Evolutionary conservation across 73 alveolate species (phyloP), one percentile per base, ranked within the genome.

Genomic region (Paramecium biaurelia): DNA sequence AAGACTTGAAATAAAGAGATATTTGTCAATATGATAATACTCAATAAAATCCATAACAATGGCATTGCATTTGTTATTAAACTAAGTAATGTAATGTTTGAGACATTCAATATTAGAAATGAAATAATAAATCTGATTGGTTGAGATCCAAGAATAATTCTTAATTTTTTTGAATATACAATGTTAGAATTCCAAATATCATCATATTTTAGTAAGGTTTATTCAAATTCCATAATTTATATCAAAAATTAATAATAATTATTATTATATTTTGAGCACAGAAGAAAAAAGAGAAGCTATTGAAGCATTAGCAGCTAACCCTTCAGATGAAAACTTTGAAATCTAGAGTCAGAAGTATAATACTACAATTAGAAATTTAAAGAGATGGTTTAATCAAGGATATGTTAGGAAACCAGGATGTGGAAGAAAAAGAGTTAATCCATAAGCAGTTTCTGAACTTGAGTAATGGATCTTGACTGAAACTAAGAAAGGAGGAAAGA

Each of bases 381-480:
- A 79, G 53, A 79, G 90, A 79, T 79, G 90, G 90, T 45, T 43
- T 79, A 41, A 41, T 45, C 24, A 41, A 20, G 90, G 90, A 34
- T 30, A 23, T 79, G 37, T 20, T n/a, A 79, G 90, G 24, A 79
- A 79, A 47, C 12, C 70, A 2, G 90, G 90, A 20, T 79, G 90
- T 79, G 90, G 90, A 79, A 79, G 90, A 24, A 79, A 79, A 41
- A 43, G 56, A 79, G 45, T 79, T 24, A 47, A 79, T 45, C 70
- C 72, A 21, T 11, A 43, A 34, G 90, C 76, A 21, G 90, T 30
- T 2, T 11, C 30, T 42, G 43, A 79, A 24, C 56, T 79, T 38
- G 72, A 43, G 8, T 3, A 41, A 79, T 79, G 90, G 90, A 47
- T 47, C 18, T 42, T 79, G 8, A 18, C 7, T 23, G 56, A 41